Evolutionary conservation across 345 rosid genomes (phyloP).

Genomic region (Gossypioides kirkii): DNA sequence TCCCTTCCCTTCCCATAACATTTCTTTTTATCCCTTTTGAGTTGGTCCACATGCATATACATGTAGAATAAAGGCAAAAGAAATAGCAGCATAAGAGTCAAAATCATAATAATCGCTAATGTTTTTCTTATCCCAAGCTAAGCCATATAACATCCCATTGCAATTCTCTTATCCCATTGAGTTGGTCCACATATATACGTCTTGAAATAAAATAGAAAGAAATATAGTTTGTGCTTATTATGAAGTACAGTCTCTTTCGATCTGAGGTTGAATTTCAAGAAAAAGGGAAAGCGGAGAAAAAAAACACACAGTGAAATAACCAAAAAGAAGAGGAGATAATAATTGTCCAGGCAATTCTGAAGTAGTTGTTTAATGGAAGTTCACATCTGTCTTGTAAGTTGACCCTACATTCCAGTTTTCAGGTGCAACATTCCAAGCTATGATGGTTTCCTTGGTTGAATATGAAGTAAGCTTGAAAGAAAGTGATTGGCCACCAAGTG

Average conservation of each 20-base stretch:
- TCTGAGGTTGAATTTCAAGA: no score
- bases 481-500: conserved; percentile 60
- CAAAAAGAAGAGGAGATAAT: neutral
- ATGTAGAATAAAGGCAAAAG: no score
- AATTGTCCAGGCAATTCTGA: neutral
- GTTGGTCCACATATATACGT: no score
- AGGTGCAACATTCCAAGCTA: conserved; percentile 75
- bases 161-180: no score
- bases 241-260: no score
- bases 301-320: neutral
- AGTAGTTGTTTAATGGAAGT: conserved; percentile 42
- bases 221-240: no score
- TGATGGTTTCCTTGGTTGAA: conserved; percentile 46
- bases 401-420: conserved; percentile 47
- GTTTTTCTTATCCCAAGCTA: no score
- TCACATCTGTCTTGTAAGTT: conserved; percentile 46
- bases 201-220: no score
- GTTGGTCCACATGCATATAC: neutral
- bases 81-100: no score
- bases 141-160: no score
- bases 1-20: neutral
- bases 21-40: neutral
- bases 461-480: conserved; percentile 68
- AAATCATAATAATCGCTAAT: no score
- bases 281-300: neutral